Base-by-base conservation (phyloP, 768 basidiomycete genomes). In the Leccinum subgranulosum region DNA sequence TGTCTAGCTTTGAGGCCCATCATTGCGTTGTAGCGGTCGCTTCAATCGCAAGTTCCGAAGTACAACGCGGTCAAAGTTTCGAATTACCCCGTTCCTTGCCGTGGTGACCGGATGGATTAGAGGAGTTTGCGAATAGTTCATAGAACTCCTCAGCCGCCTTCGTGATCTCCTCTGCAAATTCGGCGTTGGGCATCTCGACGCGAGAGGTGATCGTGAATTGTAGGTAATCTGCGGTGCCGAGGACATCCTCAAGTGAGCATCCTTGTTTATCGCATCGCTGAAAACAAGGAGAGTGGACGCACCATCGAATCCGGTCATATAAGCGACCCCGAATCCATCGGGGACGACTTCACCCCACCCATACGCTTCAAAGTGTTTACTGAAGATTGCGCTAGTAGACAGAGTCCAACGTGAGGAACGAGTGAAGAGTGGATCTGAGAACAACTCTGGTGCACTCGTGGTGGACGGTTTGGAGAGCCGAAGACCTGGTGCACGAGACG, bases 311-410 rank as follows among this genome's bases (percentile, higher is more conserved):
- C 91, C 90, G n/a, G 94, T 94, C 83, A 93, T 87, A 68, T 98
- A 98, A 12, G 93, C 89, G 29, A 98, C 88, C 31, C 95, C 95
- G 68, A 95, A 98, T 1, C 95, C 95, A 62, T 97, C 87, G 1
- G 91, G 87, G 25, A 96, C 92, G 47, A 98, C 90, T 81, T 93
- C 91, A 50, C 95, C 95, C 95, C 95, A 98, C 14, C 94, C 94
- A 72, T 97, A 94, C 21, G 81, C 84, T 36, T 79, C 81, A 66
- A 98, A 85, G 71, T 90, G 87, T 58, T 86, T 86, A n/a, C 89
- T 92, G 65, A 88, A 90, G 29, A 98, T 78, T 5, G 92, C 88
- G 53, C 90, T 93, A 15, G 95, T 98, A 69, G 92, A 94, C 63
- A 98, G 76, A 6, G 86, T 85, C 95, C 95, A 98, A 60, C 88